These are phyloP conservation scores for Scedosporium minutisporum DNA, from an alignment of 2,329 filamentous ascomycete genomes.

Conservation along the genomic window DNA sequence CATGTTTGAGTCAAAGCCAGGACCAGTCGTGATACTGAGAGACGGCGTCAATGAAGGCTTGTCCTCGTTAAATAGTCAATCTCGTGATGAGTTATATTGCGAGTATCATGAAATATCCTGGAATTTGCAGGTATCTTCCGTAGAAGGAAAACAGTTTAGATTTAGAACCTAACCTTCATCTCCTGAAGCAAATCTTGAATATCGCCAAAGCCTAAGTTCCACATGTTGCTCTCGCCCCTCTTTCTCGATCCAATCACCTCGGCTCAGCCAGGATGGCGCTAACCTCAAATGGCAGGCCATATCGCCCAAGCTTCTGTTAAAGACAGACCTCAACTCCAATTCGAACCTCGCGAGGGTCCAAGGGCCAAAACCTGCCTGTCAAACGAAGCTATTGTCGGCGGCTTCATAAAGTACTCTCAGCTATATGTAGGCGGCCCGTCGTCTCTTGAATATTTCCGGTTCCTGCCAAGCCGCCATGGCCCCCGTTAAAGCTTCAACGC, in stretches of 20 bases:
- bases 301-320: too few relatives aligned
- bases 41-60: too few relatives aligned
- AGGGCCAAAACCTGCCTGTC: neutral
- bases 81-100: too few relatives aligned
- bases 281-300: neutral
- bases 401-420: neutral
- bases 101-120: too few relatives aligned
- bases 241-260: neutral
- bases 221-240: neutral
- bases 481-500: neutral
- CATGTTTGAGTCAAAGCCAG: too few relatives aligned
- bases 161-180: neutral
- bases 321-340: too few relatives aligned
- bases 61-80: too few relatives aligned
- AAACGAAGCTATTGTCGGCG: neutral
- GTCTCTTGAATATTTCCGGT: neutral
- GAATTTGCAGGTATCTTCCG: too few relatives aligned
- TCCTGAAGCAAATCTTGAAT: too few relatives aligned
- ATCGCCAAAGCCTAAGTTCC: neutral
- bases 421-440: neutral
- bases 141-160: too few relatives aligned
- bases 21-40: too few relatives aligned
- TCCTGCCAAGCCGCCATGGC: neutral
- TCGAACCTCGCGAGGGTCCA: too few relatives aligned
- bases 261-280: neutral